Base-by-base conservation (phyloP, 192 early-diverging fungal species). In the Podila minutissima region DNA sequence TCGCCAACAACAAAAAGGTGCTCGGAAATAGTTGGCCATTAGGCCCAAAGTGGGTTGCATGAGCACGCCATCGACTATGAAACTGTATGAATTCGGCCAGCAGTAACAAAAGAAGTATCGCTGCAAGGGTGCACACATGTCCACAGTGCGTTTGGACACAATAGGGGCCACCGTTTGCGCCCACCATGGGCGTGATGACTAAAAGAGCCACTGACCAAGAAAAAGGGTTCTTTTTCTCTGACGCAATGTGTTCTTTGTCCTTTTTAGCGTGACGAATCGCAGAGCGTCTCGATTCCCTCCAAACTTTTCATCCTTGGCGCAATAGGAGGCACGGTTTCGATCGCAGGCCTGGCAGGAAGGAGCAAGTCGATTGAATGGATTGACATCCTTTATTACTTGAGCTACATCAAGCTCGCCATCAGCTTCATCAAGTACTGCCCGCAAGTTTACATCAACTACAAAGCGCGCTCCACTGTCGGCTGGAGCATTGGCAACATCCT, bases 401-500 rank as follows among this genome's bases (percentile, higher is more conserved):
- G 90, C 15, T 90, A 86, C 69, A 83, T 96, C 46, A 97, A 97
- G 67, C 89, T 97, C 58, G 85, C 72, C 9, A 86, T 94, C 69
- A 91, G 87, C 49, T 73, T 97, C 65, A 73, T 95, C 66, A 97
- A 97, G 73, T 94, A 93, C 65, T 64, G 92, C 6, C 93, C 93
- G 46, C 93, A 94, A 71, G 83, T 93, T 5, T 91, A 85, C 74
- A 62, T 94, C 58, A 97, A 97, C 72, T 91, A 84, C 74, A 33
- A 65, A 29, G 84, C 89, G 28, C 83, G 91, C 71, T 95, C 93
- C 2, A 97, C 96, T 4, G 88, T 87, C 1, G 96, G 96, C 8
- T 97, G 95, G 95, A 93, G 91, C 63, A 95, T 97, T 41, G 88
- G 90, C 61, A 96, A 95, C 59, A 95, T 96, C 51, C 62, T 96